These are phyloP conservation scores for Antrodiella citrinella DNA, from an alignment of 768 basidiomycete genomes.

Conservation along the genomic window DNA sequence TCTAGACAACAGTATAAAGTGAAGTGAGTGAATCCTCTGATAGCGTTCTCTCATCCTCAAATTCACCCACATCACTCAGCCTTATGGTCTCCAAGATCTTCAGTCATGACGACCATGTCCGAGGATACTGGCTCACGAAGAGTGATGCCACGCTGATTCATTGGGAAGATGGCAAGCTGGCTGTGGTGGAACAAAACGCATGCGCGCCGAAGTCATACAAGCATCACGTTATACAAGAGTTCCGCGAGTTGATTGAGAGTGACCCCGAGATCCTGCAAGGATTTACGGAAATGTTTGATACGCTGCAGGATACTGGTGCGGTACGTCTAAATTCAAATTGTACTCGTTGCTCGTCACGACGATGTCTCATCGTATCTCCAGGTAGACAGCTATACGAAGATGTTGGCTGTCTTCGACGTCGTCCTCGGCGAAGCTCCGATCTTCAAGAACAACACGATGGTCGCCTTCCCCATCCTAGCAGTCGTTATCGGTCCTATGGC, in stretches of 20 bases:
- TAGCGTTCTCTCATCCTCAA: too few relatives aligned
- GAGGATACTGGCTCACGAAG: neutral
- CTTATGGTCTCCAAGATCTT: too few relatives aligned
- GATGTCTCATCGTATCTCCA: slow-evolving; percentile 7
- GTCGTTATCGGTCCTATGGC: slow-evolving; percentile 39
- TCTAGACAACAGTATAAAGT: too few relatives aligned
- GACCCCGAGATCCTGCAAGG: slow-evolving; percentile 22
- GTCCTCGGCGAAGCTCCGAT: slow-evolving; percentile 34
- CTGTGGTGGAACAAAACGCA: neutral
- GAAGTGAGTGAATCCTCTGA: too few relatives aligned
- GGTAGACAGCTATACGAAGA: slow-evolving; percentile 33
- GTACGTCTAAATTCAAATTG: slow-evolving; percentile 5
- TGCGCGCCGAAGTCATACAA: neutral
- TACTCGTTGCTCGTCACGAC: slow-evolving; percentile 6
- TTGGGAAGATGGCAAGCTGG: neutral
- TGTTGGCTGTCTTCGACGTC: slow-evolving; percentile 34
- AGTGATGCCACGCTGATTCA: neutral
- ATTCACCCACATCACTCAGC: too few relatives aligned
- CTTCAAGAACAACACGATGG: slow-evolving; percentile 31
- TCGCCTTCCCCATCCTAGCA: slow-evolving; percentile 41
- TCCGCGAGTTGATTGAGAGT: slow-evolving; percentile 23
- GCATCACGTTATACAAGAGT: slow-evolving; percentile 17
- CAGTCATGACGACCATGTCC: too few relatives aligned
- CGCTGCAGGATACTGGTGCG: slow-evolving; percentile 12
- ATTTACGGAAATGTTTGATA: slow-evolving; percentile 29